A percentile compares a stretch with the other conserved stretches of the same genome.
phyloP scores from a whole-genome alignment of 2,329 filamentous ascomycete species.

The Aspergillus cejpii region DNA sequence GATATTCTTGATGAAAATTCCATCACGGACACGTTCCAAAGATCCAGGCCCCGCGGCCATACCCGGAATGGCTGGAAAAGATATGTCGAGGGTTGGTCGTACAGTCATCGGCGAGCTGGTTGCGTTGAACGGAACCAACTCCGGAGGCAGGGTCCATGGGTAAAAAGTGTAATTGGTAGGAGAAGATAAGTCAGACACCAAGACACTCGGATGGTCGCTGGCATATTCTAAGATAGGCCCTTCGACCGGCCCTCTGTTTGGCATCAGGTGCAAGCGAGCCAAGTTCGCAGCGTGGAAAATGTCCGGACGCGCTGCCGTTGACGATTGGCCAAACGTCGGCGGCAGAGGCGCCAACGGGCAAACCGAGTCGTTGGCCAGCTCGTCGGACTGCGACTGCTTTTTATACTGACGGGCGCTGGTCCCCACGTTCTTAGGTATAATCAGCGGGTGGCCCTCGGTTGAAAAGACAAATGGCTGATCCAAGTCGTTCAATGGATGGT shows the following conservation, averaged over 20 bases:
- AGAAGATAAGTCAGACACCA: conserved; percentile 49
- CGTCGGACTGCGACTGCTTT: conserved; percentile 5
- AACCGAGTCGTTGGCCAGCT: conserved; percentile 38
- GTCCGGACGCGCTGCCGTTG: conserved; percentile 70
- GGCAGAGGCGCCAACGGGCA: conserved; percentile 60
- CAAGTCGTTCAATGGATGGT: conserved; percentile 78
- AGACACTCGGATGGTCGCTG: conserved; percentile 50
- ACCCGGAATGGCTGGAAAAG: conserved; percentile 54
- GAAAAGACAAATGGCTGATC: conserved; percentile 89
- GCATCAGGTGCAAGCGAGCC: conserved; percentile 71
- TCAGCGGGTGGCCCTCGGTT: conserved; percentile 87
- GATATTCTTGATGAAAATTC: conserved; percentile 55
- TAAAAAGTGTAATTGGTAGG: conserved; percentile 77
- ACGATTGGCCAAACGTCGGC: conserved; percentile 66
- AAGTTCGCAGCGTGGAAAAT: conserved; percentile 85
- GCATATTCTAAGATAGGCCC: conserved; percentile 51
- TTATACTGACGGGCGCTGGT: conserved; percentile 9
- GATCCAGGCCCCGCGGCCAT: conserved; percentile 43
- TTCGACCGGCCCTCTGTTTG: conserved; percentile 52
- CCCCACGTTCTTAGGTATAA: conserved; percentile 58
- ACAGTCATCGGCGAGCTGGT: conserved; percentile 66
- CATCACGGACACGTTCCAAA: conserved; percentile 53
- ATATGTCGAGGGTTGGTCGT: conserved; percentile 64
- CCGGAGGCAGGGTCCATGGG: conserved; percentile 81
- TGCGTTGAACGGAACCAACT: conserved; percentile 68